Evolutionary conservation across 257 asterid species (phyloP).

Genomic region (Linaria vulgaris): DNA sequence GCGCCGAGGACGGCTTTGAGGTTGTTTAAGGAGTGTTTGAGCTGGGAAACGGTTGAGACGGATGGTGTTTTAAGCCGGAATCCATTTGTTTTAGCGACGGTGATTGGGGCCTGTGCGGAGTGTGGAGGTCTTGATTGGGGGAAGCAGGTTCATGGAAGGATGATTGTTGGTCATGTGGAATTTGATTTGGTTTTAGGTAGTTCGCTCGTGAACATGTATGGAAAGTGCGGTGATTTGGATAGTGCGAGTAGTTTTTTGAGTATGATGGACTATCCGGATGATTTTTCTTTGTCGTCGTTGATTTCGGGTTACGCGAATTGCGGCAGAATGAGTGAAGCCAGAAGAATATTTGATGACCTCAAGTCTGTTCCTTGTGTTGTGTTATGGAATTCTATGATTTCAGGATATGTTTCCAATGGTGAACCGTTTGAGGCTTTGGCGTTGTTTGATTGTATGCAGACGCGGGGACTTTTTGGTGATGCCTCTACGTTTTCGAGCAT

Average conservation of each 20-base stretch:
- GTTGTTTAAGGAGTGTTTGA: slow-evolving; percentile 50
- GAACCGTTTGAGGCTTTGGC: slow-evolving; percentile 47
- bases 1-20: slow-evolving; percentile 44
- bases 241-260: slow-evolving; percentile 43
- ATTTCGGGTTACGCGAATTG: slow-evolving; percentile 64
- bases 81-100: slow-evolving; percentile 59
- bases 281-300: slow-evolving; percentile 72
- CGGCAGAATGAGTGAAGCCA: slow-evolving; percentile 66
- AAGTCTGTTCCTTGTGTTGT: slow-evolving; percentile 53
- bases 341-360: slow-evolving; percentile 44
- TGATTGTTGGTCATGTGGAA: slow-evolving; percentile 48
- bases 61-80: slow-evolving; percentile 38
- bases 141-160: slow-evolving; percentile 73
- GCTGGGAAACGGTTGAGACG: slow-evolving; percentile 31
- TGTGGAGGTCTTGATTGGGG: slow-evolving; percentile 49
- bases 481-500: slow-evolving; percentile 58
- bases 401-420: slow-evolving; percentile 63
- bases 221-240: slow-evolving; percentile 68
- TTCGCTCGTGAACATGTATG: slow-evolving; percentile 79
- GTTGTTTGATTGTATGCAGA: slow-evolving; percentile 52
- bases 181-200: slow-evolving; percentile 66
- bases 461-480: slow-evolving; percentile 49
- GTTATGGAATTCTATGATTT: slow-evolving; percentile 66
- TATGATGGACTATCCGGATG: slow-evolving; percentile 52
- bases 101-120: slow-evolving; percentile 61